A percentile compares a stretch with the other conserved stretches of the same genome.
Evolutionary conservation across 352 stramenopile genomes (phyloP).

Genomic region (Phytophthora kernoviae): DNA sequence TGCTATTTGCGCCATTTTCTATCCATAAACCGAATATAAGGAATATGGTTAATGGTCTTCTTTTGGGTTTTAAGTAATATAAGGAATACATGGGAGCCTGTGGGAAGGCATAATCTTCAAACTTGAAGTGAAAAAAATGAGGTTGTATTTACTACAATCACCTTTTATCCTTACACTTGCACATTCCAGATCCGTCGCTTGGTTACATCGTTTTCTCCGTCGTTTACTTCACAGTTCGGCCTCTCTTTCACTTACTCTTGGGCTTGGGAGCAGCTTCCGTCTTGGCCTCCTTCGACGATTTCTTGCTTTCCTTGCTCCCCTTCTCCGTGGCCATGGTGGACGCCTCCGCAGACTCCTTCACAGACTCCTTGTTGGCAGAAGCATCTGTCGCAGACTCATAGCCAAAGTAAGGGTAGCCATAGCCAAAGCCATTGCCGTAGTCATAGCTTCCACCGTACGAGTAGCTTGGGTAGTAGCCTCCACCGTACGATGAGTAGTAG

Average conservation of each 20-base stretch:
- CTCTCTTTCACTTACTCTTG: not conserved
- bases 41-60: no score
- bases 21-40: no score
- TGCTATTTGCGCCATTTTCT: no score
- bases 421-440: not conserved
- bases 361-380: not conserved
- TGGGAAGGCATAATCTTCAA: no score
- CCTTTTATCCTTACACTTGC: not conserved
- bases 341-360: not conserved
- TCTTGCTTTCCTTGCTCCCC: slow-evolving; percentile 1
- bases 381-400: not conserved
- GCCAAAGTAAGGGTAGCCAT: not conserved
- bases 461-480: no score
- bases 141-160: not conserved
- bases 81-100: no score
- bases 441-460: no score
- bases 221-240: not conserved
- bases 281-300: not conserved
- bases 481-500: slow-evolving; percentile 1
- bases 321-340: not conserved
- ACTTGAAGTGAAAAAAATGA: no score
- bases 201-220: not conserved
- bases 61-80: no score
- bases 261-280: not conserved
- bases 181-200: slow-evolving; percentile 1